A percentile compares a stretch with the other conserved stretches of the same genome.
Evolutionary conservation across 1,284 basidiomycete genomes (phyloP).

Genomic region (Cryptococcus sp.): DNA sequence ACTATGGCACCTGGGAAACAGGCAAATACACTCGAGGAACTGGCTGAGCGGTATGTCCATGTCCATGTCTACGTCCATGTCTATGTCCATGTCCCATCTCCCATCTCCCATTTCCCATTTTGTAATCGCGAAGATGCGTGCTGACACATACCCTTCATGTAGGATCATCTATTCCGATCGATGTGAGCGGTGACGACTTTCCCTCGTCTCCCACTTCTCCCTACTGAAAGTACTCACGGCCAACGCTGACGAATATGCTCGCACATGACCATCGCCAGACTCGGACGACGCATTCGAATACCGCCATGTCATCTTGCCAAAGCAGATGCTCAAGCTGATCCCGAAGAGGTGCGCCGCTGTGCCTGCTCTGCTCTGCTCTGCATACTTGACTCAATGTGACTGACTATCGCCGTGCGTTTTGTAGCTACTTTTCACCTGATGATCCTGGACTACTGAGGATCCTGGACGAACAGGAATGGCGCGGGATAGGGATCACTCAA

Average conservation of each 20-base stretch:
- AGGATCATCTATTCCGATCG: constrained; percentile 53
- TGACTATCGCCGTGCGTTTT: background rate
- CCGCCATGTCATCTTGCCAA: constrained; percentile 88
- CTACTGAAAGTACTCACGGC: background rate
- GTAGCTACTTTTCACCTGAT: constrained; percentile 63
- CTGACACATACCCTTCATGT: constrained; percentile 8
- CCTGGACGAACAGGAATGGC: constrained; percentile 84
- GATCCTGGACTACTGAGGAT: constrained; percentile 78
- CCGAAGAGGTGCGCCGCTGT: constrained; percentile 65
- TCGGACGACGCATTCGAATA: constrained; percentile 63
- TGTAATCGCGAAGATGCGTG: background rate
- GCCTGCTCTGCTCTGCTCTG: background rate
- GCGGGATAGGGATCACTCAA: constrained; percentile 93
- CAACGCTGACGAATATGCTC: background rate
- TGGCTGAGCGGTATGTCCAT: constrained; percentile 46
- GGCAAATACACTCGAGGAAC: constrained; percentile 45
- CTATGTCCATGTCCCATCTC: background rate
- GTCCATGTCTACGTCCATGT: background rate
- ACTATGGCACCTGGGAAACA: constrained; percentile 29
- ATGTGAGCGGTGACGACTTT: constrained; percentile 32
- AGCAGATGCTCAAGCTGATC: constrained; percentile 80
- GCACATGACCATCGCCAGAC: constrained; percentile 43
- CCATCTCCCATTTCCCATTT: background rate
- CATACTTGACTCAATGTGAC: background rate
- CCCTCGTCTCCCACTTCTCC: background rate